A percentile compares a stretch with the other conserved stretches of the same genome.
These are phyloP conservation scores for Erythrobasidium yunnanense DNA, from an alignment of 768 basidiomycete genomes.

Conservation along the genomic window DNA sequence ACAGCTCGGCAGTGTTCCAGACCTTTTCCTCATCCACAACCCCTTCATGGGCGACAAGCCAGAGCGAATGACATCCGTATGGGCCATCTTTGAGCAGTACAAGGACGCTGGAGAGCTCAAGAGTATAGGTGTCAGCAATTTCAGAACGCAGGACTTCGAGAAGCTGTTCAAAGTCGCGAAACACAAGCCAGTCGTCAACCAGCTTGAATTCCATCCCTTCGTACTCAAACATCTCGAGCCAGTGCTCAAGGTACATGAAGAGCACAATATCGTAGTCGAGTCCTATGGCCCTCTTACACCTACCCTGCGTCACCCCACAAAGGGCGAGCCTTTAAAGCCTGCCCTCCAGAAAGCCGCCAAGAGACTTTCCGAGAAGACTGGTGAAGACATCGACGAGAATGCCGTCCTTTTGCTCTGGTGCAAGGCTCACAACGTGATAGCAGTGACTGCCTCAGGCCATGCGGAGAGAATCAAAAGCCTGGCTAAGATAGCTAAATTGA, in stretches of 20 bases:
- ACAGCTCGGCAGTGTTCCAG: slow-evolving; percentile 36
- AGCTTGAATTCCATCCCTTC: slow-evolving; percentile 41
- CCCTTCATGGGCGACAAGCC: slow-evolving; percentile 5
- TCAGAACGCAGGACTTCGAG: slow-evolving; percentile 39
- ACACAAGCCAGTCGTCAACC: slow-evolving; percentile 41
- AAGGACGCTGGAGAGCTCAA: slow-evolving; percentile 39
- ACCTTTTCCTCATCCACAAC: slow-evolving; percentile 41
- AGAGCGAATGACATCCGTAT: slow-evolving; percentile 33
- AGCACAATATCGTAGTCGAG: slow-evolving; percentile 39
- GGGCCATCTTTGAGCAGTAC: slow-evolving; percentile 34
- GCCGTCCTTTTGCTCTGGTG: slow-evolving; percentile 39
- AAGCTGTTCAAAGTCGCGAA: slow-evolving; percentile 35
- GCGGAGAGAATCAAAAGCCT: slow-evolving; percentile 25
- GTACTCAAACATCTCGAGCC: slow-evolving; percentile 39
- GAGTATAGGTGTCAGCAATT: slow-evolving; percentile 40
- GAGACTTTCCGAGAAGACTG: slow-evolving; percentile 33
- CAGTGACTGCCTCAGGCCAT: slow-evolving; percentile 37
- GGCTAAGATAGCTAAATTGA: slow-evolving; percentile 22
- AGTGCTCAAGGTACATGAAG: slow-evolving; percentile 35
- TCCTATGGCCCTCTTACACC: slow-evolving; percentile 40
- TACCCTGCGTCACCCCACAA: slow-evolving; percentile 34
- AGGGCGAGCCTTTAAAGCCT: slow-evolving; percentile 36
- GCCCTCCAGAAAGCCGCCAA: slow-evolving; percentile 37
- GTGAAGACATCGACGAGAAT: slow-evolving; percentile 35
- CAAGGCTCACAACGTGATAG: slow-evolving; percentile 37